Conservation (phyloP, 2,329 filamentous ascomycete genomes). For the Colletotrichum magnum region DNA sequence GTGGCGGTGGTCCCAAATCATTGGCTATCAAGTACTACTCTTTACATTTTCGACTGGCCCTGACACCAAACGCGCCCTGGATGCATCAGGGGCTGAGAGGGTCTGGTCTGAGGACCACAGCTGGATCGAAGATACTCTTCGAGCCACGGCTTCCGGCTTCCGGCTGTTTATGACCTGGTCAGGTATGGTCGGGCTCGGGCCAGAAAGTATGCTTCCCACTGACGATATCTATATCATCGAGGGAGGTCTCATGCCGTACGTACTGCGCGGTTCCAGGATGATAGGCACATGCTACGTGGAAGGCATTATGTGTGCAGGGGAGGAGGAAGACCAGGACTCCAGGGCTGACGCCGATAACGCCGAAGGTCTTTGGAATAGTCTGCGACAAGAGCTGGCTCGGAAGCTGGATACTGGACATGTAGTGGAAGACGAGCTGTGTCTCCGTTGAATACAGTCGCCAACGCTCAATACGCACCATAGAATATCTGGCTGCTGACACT, state of each 20-base stretch:
- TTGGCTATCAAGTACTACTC: too few species aligned
- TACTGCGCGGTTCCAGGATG: conserved; percentile 7
- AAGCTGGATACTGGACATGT: too few species aligned
- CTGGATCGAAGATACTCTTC: conserved; percentile 16
- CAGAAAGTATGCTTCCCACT: not conserved
- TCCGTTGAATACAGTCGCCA: too few species aligned
- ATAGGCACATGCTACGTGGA: conserved; percentile 29
- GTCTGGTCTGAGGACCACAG: not conserved
- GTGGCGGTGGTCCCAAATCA: too few species aligned
- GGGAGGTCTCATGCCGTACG: conserved; percentile 24
- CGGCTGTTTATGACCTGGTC: conserved; percentile 10
- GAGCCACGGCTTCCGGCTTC: conserved; percentile 2
- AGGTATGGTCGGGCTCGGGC: conserved; percentile 16
- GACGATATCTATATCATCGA: conserved; percentile 18
- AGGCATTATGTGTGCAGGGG: conserved; percentile 25
- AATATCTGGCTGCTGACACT: too few species aligned
- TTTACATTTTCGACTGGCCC: too few species aligned
- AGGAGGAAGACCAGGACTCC: not conserved
- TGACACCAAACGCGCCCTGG: not conserved
- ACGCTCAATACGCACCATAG: too few species aligned
- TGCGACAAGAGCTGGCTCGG: not conserved
- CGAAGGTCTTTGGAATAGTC: not conserved
- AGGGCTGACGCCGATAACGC: not conserved
- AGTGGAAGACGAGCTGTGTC: too few species aligned
- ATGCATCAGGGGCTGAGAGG: not conserved